Evolutionary conservation across 306 rosid species (phyloP).

Genomic region (Cicer cuneatum): DNA sequence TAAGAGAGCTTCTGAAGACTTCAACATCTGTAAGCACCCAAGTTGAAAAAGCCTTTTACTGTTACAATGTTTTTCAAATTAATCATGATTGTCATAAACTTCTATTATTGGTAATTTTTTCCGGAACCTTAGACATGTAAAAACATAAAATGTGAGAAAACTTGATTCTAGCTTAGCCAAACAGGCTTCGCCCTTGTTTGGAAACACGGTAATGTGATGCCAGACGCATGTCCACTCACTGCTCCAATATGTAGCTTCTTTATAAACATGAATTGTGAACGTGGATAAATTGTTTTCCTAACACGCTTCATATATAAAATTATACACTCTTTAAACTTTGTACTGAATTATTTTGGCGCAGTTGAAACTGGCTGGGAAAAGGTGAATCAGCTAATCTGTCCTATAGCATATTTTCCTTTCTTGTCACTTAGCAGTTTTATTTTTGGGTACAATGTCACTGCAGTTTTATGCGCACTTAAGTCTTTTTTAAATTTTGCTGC

Average conservation of each 20-base stretch:
- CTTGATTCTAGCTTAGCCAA: background rate
- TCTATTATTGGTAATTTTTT: conserved; percentile 1
- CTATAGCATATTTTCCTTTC: conserved; percentile 30
- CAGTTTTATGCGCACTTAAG: conserved; percentile 19
- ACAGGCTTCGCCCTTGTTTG: too few relatives aligned
- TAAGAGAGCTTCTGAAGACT: conserved; percentile 94
- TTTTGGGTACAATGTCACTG: too few relatives aligned
- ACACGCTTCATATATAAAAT: too few relatives aligned
- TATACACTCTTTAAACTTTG: too few relatives aligned
- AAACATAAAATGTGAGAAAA: conserved; percentile 11
- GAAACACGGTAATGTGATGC: too few relatives aligned
- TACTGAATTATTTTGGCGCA: background rate
- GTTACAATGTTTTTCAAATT: conserved; percentile 13
- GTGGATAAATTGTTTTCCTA: too few relatives aligned
- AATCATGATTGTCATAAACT: conserved; percentile 16
- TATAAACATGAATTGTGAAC: too few relatives aligned
- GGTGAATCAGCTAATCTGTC: background rate
- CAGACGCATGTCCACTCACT: too few relatives aligned
- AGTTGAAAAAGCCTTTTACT: conserved; percentile 7
- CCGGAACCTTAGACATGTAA: conserved; percentile 6
- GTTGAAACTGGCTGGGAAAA: conserved; percentile 20
- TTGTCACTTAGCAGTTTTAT: conserved; percentile 9
- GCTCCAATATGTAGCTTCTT: too few relatives aligned
- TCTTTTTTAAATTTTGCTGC: conserved; percentile 41
- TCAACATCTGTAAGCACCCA: conserved; percentile 84